phyloP scores from a whole-genome alignment of 2,329 filamentous ascomycete genomes.

The Penicillium sp. region DNA sequence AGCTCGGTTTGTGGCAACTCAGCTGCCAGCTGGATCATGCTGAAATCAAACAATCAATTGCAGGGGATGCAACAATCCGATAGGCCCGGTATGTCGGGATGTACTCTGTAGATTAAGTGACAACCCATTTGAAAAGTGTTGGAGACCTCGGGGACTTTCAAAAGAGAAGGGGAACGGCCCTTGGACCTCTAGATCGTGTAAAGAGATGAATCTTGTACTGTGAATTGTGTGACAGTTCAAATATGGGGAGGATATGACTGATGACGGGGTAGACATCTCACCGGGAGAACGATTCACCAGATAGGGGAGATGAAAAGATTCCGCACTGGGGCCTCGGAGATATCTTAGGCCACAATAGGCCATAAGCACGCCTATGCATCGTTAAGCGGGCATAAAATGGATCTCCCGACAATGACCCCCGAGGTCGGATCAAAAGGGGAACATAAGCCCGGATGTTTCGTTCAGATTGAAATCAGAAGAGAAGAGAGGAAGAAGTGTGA shows the following conservation, averaged over 20 bases:
- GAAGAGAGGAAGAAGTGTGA: neutral
- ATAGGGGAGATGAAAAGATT: neutral
- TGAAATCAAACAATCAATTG: neutral
- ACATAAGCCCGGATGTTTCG: neutral
- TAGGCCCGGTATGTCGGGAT: neutral
- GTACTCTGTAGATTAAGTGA: neutral
- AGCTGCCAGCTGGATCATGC: neutral
- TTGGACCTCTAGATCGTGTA: neutral
- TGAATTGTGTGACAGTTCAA: neutral
- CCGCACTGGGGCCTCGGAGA: neutral
- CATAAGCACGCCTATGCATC: too few species aligned
- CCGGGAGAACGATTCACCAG: neutral
- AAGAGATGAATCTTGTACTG: neutral
- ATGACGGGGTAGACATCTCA: neutral
- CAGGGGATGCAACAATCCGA: neutral
- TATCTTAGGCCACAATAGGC: neutral
- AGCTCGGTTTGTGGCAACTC: neutral
- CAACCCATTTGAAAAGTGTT: neutral
- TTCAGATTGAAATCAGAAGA: neutral
- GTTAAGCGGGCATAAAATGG: too few species aligned
- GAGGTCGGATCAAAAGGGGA: too few species aligned
- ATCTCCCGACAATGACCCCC: too few species aligned
- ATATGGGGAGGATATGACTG: neutral
- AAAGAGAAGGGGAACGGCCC: conserved; percentile 7
- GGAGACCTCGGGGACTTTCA: neutral